phyloP scores from a whole-genome alignment of 163 green algal genomes.

The Coccomyxa subellipsoidea region DNA sequence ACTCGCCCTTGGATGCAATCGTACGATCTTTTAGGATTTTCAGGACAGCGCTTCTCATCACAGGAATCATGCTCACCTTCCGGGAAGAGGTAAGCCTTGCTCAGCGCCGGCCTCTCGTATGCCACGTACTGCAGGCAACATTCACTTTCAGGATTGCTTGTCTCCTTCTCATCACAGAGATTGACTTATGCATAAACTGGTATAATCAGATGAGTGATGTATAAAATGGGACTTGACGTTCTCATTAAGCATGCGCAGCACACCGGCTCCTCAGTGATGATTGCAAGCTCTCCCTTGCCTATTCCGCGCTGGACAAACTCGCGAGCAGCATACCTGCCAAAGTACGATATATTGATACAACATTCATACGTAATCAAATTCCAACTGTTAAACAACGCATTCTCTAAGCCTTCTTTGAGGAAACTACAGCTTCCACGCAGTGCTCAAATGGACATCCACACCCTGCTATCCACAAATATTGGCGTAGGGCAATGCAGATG shows the following conservation, averaged over 20 bases:
- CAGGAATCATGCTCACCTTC: conserved; percentile 29
- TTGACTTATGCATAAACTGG: too few species aligned
- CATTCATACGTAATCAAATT: neutral
- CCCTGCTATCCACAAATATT: too few species aligned
- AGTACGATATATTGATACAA: neutral
- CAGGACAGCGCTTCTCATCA: neutral
- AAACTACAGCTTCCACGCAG: neutral
- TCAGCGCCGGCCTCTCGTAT: conserved; percentile 88
- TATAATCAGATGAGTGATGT: too few species aligned
- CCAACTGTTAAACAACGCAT: too few species aligned
- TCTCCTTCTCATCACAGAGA: neutral
- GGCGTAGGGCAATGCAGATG: too few species aligned
- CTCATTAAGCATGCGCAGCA: neutral
- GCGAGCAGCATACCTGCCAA: conserved; percentile 29
- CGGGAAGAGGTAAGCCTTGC: conserved; percentile 83
- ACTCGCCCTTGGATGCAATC: neutral
- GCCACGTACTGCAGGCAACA: conserved; percentile 46
- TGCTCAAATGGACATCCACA: too few species aligned
- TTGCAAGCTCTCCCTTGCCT: conserved; percentile 53
- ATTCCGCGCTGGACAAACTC: conserved; percentile 61
- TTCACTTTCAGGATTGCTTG: neutral
- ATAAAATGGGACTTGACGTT: too few species aligned
- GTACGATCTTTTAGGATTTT: neutral
- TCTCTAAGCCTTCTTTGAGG: too few species aligned
- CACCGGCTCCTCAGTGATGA: conserved; percentile 68